Evolutionary conservation across 345 rosid genomes (phyloP).

Genomic region (Rhodamnia argentea): DNA sequence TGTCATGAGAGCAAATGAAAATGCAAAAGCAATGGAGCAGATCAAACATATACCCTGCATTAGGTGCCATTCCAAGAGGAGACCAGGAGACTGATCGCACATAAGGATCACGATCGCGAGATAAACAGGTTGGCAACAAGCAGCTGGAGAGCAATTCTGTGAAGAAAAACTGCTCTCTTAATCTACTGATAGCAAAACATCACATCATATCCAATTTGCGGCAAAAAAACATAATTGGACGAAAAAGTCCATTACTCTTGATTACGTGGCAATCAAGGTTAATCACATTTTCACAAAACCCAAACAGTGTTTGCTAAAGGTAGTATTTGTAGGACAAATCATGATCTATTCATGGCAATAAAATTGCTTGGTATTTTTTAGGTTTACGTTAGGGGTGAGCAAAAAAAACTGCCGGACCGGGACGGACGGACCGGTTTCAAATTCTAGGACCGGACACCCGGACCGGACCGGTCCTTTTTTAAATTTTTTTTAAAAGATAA

Average conservation of each 20-base stretch:
- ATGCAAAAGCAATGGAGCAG: not conserved
- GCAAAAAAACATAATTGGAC: not conserved
- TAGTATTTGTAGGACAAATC: not conserved
- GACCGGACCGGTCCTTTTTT: too few species aligned
- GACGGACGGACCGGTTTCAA: too few species aligned
- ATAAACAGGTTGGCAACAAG: slow-evolving; percentile 56
- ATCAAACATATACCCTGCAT: slow-evolving; percentile 44
- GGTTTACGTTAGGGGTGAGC: too few species aligned
- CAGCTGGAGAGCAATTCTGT: slow-evolving; percentile 55
- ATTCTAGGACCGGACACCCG: too few species aligned
- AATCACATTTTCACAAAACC: not conserved
- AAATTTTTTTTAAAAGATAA: too few species aligned
- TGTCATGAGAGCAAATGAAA: not conserved
- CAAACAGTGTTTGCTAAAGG: not conserved
- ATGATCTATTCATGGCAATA: not conserved
- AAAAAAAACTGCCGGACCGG: too few species aligned
- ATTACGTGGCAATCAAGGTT: not conserved
- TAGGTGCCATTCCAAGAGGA: slow-evolving; percentile 77
- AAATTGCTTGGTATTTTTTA: not conserved
- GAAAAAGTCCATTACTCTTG: not conserved
- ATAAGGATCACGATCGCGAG: slow-evolving; percentile 54
- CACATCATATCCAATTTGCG: not conserved
- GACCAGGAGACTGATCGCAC: slow-evolving; percentile 93
- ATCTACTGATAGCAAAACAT: not conserved
- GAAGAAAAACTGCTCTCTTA: not conserved